phyloP scores from a whole-genome alignment of 2,329 filamentous ascomycete species.

The Emericellopsis cladophorae region DNA sequence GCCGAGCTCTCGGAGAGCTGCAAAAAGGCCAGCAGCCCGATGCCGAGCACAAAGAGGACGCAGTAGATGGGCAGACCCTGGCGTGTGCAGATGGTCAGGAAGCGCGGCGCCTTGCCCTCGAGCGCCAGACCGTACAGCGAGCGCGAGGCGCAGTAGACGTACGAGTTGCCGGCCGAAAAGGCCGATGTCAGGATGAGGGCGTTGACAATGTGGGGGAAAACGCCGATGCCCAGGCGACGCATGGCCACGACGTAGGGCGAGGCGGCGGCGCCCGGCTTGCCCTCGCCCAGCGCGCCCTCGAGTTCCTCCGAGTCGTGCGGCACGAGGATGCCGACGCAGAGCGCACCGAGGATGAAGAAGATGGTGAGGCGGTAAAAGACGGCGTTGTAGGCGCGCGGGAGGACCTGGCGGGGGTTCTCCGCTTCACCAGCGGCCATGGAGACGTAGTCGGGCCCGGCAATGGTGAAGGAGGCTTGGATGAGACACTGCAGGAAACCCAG shows the following conservation, averaged over 20 bases:
- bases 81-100: slow-evolving; percentile 48
- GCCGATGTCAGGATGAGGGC: slow-evolving; percentile 57
- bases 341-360: slow-evolving; percentile 64
- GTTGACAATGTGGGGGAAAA: slow-evolving; percentile 61
- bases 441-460: slow-evolving; percentile 57
- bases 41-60: slow-evolving; percentile 50
- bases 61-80: slow-evolving; percentile 64
- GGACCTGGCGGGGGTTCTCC: slow-evolving; percentile 53
- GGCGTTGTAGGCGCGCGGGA: slow-evolving; percentile 65
- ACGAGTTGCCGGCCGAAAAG: slow-evolving; percentile 54
- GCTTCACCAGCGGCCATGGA: slow-evolving; percentile 59
- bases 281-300: slow-evolving; percentile 42
- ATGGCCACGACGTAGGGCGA: slow-evolving; percentile 59
- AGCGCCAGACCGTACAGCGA: slow-evolving; percentile 57
- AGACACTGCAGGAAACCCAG: slow-evolving; percentile 67
- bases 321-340: slow-evolving; percentile 60
- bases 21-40: slow-evolving; percentile 61
- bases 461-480: slow-evolving; percentile 57
- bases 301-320: slow-evolving; percentile 55
- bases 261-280: slow-evolving; percentile 53
- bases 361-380: slow-evolving; percentile 67
- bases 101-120: slow-evolving; percentile 50
- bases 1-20: slow-evolving; percentile 54
- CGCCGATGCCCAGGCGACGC: slow-evolving; percentile 47
- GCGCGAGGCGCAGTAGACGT: slow-evolving; percentile 52